These are phyloP conservation scores for Chloropicon primus DNA, from an alignment of 139 green algal species.

Conservation along the genomic window DNA sequence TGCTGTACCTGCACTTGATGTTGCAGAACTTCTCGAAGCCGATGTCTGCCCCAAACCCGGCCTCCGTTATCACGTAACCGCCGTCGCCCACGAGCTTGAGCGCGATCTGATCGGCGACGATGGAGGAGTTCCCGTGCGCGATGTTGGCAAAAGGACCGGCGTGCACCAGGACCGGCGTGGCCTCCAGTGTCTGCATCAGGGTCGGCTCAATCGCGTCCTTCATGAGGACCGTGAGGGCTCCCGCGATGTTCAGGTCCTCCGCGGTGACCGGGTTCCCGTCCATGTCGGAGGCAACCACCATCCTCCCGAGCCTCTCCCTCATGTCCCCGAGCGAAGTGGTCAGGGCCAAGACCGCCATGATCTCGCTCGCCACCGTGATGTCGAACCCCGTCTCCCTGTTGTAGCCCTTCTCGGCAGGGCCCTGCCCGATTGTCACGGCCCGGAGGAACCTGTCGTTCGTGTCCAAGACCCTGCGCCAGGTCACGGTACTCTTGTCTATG, in stretches of 20 bases:
- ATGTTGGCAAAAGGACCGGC: conserved; percentile 96
- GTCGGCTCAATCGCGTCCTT: conserved; percentile 93
- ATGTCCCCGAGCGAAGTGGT: conserved; percentile 74
- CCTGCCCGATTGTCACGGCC: conserved; percentile 68
- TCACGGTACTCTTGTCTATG: conserved; percentile 78
- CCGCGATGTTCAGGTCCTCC: conserved; percentile 90
- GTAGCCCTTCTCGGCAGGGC: conserved; percentile 41
- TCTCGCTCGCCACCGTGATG: conserved; percentile 81
- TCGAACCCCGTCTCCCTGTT: conserved; percentile 76
- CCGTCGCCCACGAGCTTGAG: conserved; percentile 82
- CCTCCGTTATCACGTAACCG: conserved; percentile 89
- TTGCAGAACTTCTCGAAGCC: conserved; percentile 88
- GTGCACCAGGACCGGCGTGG: conserved; percentile 80
- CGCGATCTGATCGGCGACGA: conserved; percentile 86
- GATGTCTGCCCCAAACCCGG: conserved; percentile 96
- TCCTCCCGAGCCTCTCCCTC: conserved; percentile 70
- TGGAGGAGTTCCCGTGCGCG: conserved; percentile 80
- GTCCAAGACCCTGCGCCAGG: conserved; percentile 93
- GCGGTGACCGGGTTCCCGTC: conserved; percentile 72
- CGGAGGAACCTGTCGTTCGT: conserved; percentile 93
- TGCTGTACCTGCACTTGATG: conserved; percentile 31
- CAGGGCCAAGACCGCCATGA: conserved; percentile 98
- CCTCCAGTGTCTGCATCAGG: conserved; percentile 91
- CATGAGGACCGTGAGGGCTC: conserved; percentile 93
- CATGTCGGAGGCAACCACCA: conserved; percentile 66